These are phyloP conservation scores for Pholiota microspora DNA, from an alignment of 768 basidiomycete genomes.

Conservation along the genomic window DNA sequence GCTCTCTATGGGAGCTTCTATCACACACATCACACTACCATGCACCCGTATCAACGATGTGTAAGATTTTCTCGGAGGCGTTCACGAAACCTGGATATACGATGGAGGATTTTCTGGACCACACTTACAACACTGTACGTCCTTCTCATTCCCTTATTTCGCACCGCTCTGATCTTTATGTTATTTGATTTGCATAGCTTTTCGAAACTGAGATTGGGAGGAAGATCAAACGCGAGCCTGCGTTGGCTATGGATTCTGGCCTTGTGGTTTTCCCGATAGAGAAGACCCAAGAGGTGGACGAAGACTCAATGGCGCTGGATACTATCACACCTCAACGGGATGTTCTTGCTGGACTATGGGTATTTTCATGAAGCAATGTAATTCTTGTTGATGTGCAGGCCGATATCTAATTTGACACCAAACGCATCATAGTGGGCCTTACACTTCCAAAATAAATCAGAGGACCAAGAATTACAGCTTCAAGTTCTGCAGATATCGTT, in stretches of 20 bases:
- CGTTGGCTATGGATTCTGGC: conserved; percentile 44
- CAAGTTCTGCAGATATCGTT: too few species aligned
- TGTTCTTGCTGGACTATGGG: conserved; percentile 47
- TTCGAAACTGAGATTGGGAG: conserved; percentile 82
- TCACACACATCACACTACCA: conserved; percentile 83
- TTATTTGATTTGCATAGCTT: conserved; percentile 46
- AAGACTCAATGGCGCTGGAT: neutral
- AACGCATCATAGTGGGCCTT: too few species aligned
- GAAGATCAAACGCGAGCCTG: conserved; percentile 78
- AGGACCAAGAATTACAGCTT: too few species aligned
- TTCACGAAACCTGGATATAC: conserved; percentile 92
- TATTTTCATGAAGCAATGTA: conserved; percentile 34
- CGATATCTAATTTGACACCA: too few species aligned
- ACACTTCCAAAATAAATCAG: too few species aligned
- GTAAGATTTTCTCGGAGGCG: conserved; percentile 82
- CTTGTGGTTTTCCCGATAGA: conserved; percentile 24
- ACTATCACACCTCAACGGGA: conserved; percentile 26
- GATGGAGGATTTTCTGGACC: conserved; percentile 96
- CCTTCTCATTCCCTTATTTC: conserved; percentile 1
- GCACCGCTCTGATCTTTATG: neutral
- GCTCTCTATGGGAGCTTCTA: conserved; percentile 91
- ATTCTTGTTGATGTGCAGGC: too few species aligned
- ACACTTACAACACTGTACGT: conserved; percentile 78
- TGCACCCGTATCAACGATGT: conserved; percentile 80
- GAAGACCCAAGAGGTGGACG: neutral